Evolutionary conservation across 2,329 filamentous ascomycete species (phyloP).

Genomic region (Elsinoe arachidis): DNA sequence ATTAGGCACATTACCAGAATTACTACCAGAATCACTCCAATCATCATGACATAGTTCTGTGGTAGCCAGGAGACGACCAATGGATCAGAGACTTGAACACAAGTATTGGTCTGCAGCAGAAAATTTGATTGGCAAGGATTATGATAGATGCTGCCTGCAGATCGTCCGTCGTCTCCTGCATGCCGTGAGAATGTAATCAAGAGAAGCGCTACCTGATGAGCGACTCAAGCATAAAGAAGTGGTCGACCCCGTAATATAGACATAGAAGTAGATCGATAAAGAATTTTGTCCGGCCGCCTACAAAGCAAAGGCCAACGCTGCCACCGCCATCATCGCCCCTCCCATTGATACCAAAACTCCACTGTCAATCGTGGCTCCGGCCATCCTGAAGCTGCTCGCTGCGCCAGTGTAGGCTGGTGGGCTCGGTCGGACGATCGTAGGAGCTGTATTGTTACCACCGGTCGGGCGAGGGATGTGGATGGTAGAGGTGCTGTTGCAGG

Average conservation of each 20-base stretch:
- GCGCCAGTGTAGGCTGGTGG: background rate
- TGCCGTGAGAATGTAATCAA: background rate
- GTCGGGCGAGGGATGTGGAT: background rate
- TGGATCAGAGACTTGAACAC: background rate
- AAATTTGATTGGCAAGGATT: background rate
- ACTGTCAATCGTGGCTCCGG: background rate
- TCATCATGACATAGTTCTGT: no score
- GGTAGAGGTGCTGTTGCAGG: constrained; percentile 2
- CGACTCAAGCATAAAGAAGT: background rate
- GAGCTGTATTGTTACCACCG: background rate
- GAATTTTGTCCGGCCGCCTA: background rate
- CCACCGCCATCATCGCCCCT: background rate
- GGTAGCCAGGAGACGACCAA: background rate
- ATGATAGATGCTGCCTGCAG: constrained; percentile 4
- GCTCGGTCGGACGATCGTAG: background rate
- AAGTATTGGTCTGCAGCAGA: background rate
- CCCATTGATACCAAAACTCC: background rate
- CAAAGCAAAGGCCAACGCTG: background rate
- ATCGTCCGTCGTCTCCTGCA: background rate
- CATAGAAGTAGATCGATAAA: background rate
- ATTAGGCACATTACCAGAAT: no score
- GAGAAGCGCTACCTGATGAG: constrained; percentile 3
- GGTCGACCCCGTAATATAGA: background rate
- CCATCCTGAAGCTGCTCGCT: background rate
- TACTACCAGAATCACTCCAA: no score